Conservation (phyloP, 2,329 filamentous ascomycete genomes). For the Cucurbitaria berberidis region DNA sequence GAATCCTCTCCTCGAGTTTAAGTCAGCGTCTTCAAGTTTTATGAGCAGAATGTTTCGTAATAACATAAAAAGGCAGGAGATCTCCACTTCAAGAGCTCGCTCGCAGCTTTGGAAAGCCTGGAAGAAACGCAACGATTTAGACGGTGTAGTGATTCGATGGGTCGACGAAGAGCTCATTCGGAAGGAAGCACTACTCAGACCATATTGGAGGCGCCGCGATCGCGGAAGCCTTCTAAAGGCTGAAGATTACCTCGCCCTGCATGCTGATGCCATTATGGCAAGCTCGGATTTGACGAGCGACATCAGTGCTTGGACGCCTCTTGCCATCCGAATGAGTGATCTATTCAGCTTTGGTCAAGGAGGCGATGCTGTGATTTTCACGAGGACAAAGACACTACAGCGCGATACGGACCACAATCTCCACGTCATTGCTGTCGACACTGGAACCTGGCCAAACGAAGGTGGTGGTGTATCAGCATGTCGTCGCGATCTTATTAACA, state of each 20-base stretch:
- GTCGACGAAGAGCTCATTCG: slow-evolving; percentile 49
- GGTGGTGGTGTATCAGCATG: slow-evolving; percentile 52
- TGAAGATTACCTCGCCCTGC: slow-evolving; percentile 49
- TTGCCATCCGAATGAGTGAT: slow-evolving; percentile 60
- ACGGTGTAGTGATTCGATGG: slow-evolving; percentile 49
- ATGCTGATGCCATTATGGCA: slow-evolving; percentile 59
- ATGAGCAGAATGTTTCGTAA: slow-evolving; percentile 44
- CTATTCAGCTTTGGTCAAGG: slow-evolving; percentile 60
- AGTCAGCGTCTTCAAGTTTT: slow-evolving; percentile 43
- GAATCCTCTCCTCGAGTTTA: slow-evolving; percentile 59
- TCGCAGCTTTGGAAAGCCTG: slow-evolving; percentile 51
- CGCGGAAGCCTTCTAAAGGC: slow-evolving; percentile 45
- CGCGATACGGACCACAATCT: slow-evolving; percentile 51
- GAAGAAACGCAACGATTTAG: slow-evolving; percentile 49
- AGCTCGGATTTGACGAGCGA: slow-evolving; percentile 59
- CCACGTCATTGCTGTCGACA: slow-evolving; percentile 51
- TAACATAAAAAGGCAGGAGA: slow-evolving; percentile 49
- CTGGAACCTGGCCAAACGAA: slow-evolving; percentile 53
- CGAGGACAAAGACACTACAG: slow-evolving; percentile 55
- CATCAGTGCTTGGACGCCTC: slow-evolving; percentile 60
- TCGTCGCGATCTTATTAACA: slow-evolving; percentile 52
- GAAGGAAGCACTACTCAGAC: slow-evolving; percentile 42
- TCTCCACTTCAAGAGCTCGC: slow-evolving; percentile 47
- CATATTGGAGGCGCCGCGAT: slow-evolving; percentile 49
- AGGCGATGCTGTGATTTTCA: slow-evolving; percentile 60